Evolutionary conservation across 78 protist genomes (phyloP).

Genomic region (Dictyostelium discoideum): DNA sequence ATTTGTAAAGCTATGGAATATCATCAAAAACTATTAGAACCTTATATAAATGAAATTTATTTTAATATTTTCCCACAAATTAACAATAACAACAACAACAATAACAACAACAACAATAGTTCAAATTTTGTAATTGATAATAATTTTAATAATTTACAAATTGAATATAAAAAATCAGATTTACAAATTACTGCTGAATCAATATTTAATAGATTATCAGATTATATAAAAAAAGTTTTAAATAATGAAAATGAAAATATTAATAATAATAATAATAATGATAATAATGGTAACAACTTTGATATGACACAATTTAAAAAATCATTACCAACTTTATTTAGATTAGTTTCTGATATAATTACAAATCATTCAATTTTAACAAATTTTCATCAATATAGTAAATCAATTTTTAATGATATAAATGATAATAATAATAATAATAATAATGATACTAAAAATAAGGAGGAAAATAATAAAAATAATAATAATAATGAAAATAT

Average conservation of each 20-base stretch:
- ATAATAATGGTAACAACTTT: too few species aligned
- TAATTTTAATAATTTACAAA: background rate
- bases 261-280: background rate
- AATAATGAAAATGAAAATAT: background rate
- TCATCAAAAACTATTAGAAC: background rate
- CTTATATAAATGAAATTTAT: background rate
- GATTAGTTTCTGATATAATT: background rate
- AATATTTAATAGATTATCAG: background rate
- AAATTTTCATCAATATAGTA: constrained; percentile 7
- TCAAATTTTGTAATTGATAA: background rate
- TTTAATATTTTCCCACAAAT: background rate
- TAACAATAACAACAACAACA: too few species aligned
- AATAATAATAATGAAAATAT: background rate
- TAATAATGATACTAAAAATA: too few species aligned
- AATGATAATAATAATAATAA: too few species aligned
- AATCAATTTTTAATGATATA: background rate
- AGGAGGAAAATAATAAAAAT: background rate
- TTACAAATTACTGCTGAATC: background rate
- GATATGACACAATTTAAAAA: background rate
- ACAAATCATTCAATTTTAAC: background rate
- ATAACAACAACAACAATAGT: too few species aligned
- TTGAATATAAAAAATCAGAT: background rate
- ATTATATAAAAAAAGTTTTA: background rate
- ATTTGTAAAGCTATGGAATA: constrained; percentile 1
- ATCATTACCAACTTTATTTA: constrained; percentile 15